A percentile compares a stretch with the other conserved stretches of the same genome.
Conservation (phyloP, 2,329 filamentous ascomycete species). For the Ophiognomonia clavigignenti-juglandacearum region DNA sequence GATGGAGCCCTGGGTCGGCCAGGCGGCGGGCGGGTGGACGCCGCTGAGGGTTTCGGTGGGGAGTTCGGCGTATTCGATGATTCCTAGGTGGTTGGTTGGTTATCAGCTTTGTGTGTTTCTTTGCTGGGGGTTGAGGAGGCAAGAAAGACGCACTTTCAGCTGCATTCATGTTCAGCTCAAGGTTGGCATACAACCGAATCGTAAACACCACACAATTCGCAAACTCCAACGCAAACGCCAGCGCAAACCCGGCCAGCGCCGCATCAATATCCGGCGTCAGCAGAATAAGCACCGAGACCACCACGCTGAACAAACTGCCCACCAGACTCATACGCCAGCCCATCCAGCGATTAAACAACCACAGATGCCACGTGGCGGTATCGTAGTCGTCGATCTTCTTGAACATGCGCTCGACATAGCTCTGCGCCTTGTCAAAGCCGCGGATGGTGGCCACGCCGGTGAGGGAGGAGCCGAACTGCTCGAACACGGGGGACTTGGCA, state of each 20-base stretch:
- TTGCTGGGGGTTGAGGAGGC: not conserved
- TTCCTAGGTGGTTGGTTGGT: slow-evolving; percentile 20
- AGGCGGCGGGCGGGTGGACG: slow-evolving; percentile 58
- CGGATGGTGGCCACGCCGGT: slow-evolving; percentile 71
- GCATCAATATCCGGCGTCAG: slow-evolving; percentile 58
- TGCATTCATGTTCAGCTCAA: slow-evolving; percentile 76
- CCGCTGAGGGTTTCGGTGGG: slow-evolving; percentile 63
- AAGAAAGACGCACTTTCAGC: slow-evolving; percentile 49
- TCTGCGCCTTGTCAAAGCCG: slow-evolving; percentile 63
- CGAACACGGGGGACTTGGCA: slow-evolving; percentile 73
- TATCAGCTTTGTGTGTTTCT: not conserved
- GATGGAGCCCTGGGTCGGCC: slow-evolving; percentile 70
- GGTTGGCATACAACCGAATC: slow-evolving; percentile 61
- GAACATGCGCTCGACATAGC: slow-evolving; percentile 68
- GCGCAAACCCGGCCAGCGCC: slow-evolving; percentile 68
- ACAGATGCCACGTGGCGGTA: slow-evolving; percentile 61
- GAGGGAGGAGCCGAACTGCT: slow-evolving; percentile 70
- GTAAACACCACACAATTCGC: slow-evolving; percentile 59
- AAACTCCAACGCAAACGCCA: slow-evolving; percentile 70
- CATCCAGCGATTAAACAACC: slow-evolving; percentile 74
- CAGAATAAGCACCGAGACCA: slow-evolving; percentile 62
- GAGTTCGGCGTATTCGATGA: slow-evolving; percentile 69
- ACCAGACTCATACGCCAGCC: slow-evolving; percentile 66
- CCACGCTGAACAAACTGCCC: slow-evolving; percentile 62
- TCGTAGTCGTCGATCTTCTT: slow-evolving; percentile 63